Evolutionary conservation across 169 alveolate genomes (phyloP).

Genomic region (Perkinsus chesapeaki): DNA sequence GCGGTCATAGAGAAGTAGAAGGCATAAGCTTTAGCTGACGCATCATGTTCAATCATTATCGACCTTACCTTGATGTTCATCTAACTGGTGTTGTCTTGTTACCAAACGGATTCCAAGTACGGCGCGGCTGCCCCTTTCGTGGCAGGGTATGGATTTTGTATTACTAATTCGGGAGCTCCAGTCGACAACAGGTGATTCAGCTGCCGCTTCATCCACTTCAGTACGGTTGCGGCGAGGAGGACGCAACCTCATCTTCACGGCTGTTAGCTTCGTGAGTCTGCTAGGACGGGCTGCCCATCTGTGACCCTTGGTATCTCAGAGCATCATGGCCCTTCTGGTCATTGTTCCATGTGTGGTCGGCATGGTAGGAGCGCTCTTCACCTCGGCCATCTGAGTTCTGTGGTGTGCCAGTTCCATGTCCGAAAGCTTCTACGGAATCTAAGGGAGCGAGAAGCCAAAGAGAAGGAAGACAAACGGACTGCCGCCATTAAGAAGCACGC

Average conservation of each 20-base stretch:
- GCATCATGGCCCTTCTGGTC: background rate
- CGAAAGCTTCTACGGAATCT: background rate
- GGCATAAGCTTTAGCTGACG: background rate
- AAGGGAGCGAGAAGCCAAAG: background rate
- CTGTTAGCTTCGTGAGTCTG: background rate
- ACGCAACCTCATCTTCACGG: background rate
- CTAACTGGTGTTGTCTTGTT: no score
- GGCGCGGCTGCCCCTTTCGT: no score
- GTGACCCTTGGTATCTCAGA: background rate
- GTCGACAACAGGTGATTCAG: background rate
- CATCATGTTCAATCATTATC: no score
- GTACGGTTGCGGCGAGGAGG: background rate
- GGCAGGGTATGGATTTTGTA: background rate
- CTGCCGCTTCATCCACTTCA: background rate
- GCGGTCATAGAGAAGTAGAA: background rate
- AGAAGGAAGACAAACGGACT: background rate
- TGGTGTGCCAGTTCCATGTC: background rate
- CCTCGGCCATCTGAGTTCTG: background rate
- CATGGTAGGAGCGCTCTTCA: background rate
- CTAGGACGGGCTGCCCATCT: background rate
- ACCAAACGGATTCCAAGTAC: no score
- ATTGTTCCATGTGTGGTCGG: background rate
- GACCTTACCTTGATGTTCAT: no score
- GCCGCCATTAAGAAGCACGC: background rate
- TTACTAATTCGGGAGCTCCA: background rate